Evolutionary conservation across 2,329 filamentous ascomycete species (phyloP), one percentile per base, ranked within the genome.

Genomic region (Sarocladium strictum): DNA sequence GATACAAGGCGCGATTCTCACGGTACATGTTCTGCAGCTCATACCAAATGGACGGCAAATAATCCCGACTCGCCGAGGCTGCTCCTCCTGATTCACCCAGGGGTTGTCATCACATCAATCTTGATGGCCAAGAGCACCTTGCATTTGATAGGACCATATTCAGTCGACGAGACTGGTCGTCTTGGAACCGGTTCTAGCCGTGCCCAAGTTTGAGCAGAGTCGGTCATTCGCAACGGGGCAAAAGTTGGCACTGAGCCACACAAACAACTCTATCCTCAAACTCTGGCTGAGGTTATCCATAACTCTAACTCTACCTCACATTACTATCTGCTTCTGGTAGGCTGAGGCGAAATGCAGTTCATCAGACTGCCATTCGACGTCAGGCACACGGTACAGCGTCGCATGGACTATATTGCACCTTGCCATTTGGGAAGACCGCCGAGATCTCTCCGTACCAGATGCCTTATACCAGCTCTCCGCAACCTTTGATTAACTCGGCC

Each of bases 401-500:
- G 47, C 27, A 51, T 51, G 15, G 21, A 14, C 26, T 51, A 51
- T 51, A 51, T 51, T 51, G 27, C 47, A 51, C 26, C 27, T 35
- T 51, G 15, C 47, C 29, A 33, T 23, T 19, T 51, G 27, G 24
- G 47, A 19, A 29, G 24, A 11, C 21, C n/a, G 35, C 43, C 26
- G 24, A 33, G 24, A 35, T 51, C 47, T 51, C 47, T 51, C 47
- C 47, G 47, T 51, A 51, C 47, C 43, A 27, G 47, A 51, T 24
- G 27, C 11, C 27, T 29, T 33, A 14, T 10, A 21, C 40, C 40
- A 45, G 15, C 26, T 35, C 47, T 35, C n/a, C 11, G 47, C 47
- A 24, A 10, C 5, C 35, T 21, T 51, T 51, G 47, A 51, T 35
- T 51, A 23, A 32, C 7, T 10, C 12, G 47, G 47, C 26, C 17